Evolutionary conservation across 768 basidiomycete genomes (phyloP), one percentile per base, ranked within the genome.

Genomic region (Pholiota microspora): DNA sequence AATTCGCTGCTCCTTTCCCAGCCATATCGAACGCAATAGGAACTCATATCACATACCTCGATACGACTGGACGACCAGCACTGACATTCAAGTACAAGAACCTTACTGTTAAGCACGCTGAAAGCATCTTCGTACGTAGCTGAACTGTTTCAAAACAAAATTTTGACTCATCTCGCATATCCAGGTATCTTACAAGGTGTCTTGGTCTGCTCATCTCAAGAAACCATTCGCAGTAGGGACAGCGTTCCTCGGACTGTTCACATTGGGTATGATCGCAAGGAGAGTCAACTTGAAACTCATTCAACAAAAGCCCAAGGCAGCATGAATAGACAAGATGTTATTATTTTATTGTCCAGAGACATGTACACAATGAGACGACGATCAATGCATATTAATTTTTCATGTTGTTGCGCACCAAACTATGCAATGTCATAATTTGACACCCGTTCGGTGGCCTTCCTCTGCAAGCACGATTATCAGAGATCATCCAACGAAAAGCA

Each of bases 161-260:
- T 45, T 29, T 25, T 35, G 28, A 45, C 45, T 51, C 45, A 45
- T 23, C 51, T 16, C 35, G 23, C 34, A 25, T 42, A 51, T 10
- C 10, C 59, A 97, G 95, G 87, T 97, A 55, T 85, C 88, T 32
- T 98, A 98, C 78, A 85, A 81, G 61, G 88, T 96, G 38, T 85
- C 92, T 9, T 62, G 85, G 52, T 75, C 79, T 36, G 87, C 92
- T n/a, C 89, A 93, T 68, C 69, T 97, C 56, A 88, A 86, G 70
- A 98, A 98, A 71, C 92, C 92, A 0, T 51, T 91, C 25, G 83
- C 87, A 9, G 92, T 95, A 24, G 82, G 86, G 7, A 74, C 77
- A 15, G 91, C 86, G 1, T 83, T 89, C 69, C 71, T 89, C 50
- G 74, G 77, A 40, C 55, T 94, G 44, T 95, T 95, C 69, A 66